Evolutionary conservation across 2,329 filamentous ascomycete genomes (phyloP).

Genomic region (Stromatinia cepivora): DNA sequence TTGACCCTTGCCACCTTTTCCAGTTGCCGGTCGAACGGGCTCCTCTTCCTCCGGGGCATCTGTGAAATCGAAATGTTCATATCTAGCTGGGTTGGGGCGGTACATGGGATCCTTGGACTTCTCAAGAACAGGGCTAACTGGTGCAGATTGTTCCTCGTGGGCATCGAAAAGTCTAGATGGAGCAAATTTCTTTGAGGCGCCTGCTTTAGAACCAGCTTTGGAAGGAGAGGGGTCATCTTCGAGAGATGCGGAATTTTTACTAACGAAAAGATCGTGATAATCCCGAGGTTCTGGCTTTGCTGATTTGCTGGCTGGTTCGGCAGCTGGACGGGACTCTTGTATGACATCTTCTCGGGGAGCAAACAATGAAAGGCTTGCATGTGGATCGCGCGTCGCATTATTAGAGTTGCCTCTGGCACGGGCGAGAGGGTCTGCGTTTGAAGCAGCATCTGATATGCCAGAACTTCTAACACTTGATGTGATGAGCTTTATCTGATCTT

Average conservation of each 20-base stretch:
- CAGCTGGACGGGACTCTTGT: slow-evolving; percentile 48
- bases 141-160: slow-evolving; percentile 51
- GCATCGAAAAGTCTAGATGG: slow-evolving; percentile 65
- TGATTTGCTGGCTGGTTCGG: slow-evolving; percentile 63
- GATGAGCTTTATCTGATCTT: slow-evolving; percentile 80
- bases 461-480: slow-evolving; percentile 56
- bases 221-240: slow-evolving; percentile 32
- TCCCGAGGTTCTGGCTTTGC: slow-evolving; percentile 69
- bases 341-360: slow-evolving; percentile 65
- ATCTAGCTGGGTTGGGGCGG: slow-evolving; percentile 73
- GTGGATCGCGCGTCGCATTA: slow-evolving; percentile 60
- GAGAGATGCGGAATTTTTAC: slow-evolving; percentile 40
- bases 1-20: slow-evolving; percentile 51
- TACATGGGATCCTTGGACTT: slow-evolving; percentile 48
- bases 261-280: slow-evolving; percentile 68
- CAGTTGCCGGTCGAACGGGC: slow-evolving; percentile 25
- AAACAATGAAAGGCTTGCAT: slow-evolving; percentile 75
- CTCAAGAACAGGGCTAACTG: slow-evolving; percentile 45
- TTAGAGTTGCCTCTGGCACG: slow-evolving; percentile 55
- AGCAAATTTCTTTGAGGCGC: slow-evolving; percentile 61
- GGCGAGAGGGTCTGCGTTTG: slow-evolving; percentile 41
- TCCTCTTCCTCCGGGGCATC: slow-evolving; percentile 54
- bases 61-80: slow-evolving; percentile 80
- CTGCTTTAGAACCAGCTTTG: slow-evolving; percentile 51
- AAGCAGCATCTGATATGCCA: slow-evolving; percentile 41